A percentile compares a stretch with the other conserved stretches of the same genome.
Evolutionary conservation across 2,329 filamentous ascomycete species (phyloP).

Genomic region (Trichoderma koningiopsis): DNA sequence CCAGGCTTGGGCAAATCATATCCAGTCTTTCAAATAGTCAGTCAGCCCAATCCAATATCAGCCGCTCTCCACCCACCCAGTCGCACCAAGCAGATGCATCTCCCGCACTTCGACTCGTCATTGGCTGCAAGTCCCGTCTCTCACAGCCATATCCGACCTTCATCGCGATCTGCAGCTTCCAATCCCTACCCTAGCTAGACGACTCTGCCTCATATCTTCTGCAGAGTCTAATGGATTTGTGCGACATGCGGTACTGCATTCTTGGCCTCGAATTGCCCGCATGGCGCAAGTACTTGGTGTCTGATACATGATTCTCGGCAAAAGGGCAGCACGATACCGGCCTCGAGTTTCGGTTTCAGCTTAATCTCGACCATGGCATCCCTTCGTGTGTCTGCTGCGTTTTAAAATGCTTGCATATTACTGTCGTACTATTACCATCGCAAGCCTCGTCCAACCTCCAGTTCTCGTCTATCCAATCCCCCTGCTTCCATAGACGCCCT

Average conservation of each 20-base stretch:
- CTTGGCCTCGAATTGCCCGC: neutral
- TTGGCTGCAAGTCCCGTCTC: neutral
- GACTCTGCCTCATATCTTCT: neutral
- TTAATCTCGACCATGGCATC: neutral
- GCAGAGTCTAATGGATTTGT: neutral
- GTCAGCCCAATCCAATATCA: neutral
- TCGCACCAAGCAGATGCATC: constrained; percentile 21
- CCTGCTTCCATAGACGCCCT: neutral
- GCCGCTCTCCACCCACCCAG: neutral
- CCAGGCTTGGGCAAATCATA: neutral
- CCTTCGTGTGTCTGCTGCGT: neutral
- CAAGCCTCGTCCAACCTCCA: neutral
- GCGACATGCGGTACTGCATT: neutral
- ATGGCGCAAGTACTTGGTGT: neutral
- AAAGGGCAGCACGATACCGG: neutral
- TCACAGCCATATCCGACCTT: neutral
- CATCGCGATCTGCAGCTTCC: neutral
- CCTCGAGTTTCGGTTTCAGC: constrained; percentile 16
- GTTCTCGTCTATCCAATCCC: neutral
- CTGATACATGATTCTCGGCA: neutral
- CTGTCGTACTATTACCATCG: neutral
- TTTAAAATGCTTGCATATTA: neutral
- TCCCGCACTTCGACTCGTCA: neutral
- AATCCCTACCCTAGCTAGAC: neutral
- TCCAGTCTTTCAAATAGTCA: neutral